Evolutionary conservation across 371 early-diverging fungal species (phyloP), one percentile per base, ranked within the genome.

Genomic region (Circinella minor): DNA sequence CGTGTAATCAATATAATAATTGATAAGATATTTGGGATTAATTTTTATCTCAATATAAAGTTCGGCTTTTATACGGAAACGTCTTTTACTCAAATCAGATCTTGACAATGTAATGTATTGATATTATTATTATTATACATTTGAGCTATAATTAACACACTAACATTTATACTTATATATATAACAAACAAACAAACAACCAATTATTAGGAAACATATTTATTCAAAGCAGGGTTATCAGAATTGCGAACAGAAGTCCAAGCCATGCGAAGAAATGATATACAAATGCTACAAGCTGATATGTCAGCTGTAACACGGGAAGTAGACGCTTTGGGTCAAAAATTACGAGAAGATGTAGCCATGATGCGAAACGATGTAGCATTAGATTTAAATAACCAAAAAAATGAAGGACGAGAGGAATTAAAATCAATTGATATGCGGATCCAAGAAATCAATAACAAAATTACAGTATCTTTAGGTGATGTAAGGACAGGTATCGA

Each of bases 201-300:
- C 51, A 20, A 20, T 65, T 37, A 43, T n/a, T 65, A 70, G 81
- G 82, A 91, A 67, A 81, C 89, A 0, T 94, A 94, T 71, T 69
- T 93, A 68, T 92, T 91, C 77, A 89, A 90, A 65, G 94, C 95
- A 17, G 91, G 91, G 5, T 75, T 95, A 57, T 86, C 89, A 17
- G 95, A 96, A 71, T 86, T 97, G 55, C 85, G 94, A 64, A 95
- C 92, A 43, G 98, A 98, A 72, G 88, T 95, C 27, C 92, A 93
- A 65, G 86, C 94, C 49, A 79, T 95, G 62, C 89, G 96, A 57
- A 91, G 93, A 70, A 97, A 94, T 76, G 95, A 96, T 78, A 91
- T 91, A 36, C 89, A 92, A 18, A 82, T 86, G 20, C 78, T 97
- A 20, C 90, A 91, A 55, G 88, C 91, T 15, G 94, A 94, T 61